A percentile compares a stretch with the other conserved stretches of the same genome.
Conservation (phyloP, 2,329 filamentous ascomycete genomes). For the Calonectria pseudoturangicola region DNA sequence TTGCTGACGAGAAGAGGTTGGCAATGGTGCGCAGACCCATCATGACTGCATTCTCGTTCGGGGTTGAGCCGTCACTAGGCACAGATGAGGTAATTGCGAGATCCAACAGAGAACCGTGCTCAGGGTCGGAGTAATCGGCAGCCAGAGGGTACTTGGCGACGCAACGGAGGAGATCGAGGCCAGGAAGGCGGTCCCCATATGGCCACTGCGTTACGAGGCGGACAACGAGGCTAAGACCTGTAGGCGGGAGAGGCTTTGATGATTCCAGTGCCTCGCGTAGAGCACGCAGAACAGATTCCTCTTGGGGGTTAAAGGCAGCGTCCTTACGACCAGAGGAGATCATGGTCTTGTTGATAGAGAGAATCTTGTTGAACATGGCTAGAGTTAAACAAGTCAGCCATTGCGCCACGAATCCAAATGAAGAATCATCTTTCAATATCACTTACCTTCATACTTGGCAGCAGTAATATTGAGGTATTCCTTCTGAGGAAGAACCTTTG, state of each 20-base stretch:
- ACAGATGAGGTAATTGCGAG: slow-evolving; percentile 64
- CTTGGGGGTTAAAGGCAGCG: slow-evolving; percentile 82
- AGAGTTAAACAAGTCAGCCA: slow-evolving; percentile 49
- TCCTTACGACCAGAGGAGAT: slow-evolving; percentile 83
- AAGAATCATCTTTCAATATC: not conserved
- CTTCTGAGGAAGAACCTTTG: slow-evolving; percentile 84
- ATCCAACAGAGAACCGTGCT: slow-evolving; percentile 76
- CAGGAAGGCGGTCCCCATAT: slow-evolving; percentile 85
- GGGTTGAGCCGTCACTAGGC: slow-evolving; percentile 70
- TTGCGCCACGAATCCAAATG: not conserved
- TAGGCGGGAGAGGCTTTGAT: slow-evolving; percentile 67
- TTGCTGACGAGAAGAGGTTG: slow-evolving; percentile 86
- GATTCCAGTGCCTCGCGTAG: slow-evolving; percentile 80
- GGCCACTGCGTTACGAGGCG: slow-evolving; percentile 88
- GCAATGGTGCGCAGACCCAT: slow-evolving; percentile 87
- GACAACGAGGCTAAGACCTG: slow-evolving; percentile 78
- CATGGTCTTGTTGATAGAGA: slow-evolving; percentile 84
- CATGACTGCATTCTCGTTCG: slow-evolving; percentile 89
- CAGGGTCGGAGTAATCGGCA: slow-evolving; percentile 75
- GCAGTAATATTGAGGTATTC: slow-evolving; percentile 86
- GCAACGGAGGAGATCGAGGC: slow-evolving; percentile 91
- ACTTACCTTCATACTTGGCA: slow-evolving; percentile 78
- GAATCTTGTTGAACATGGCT: slow-evolving; percentile 85
- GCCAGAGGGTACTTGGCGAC: slow-evolving; percentile 81
- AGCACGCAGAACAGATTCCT: slow-evolving; percentile 77